Percentiles rank a stretch among this genome's conserved stretches.
Evolutionary conservation across 2,329 filamentous ascomycete genomes (phyloP).

Genomic region (Fusarium solani-melongenae): DNA sequence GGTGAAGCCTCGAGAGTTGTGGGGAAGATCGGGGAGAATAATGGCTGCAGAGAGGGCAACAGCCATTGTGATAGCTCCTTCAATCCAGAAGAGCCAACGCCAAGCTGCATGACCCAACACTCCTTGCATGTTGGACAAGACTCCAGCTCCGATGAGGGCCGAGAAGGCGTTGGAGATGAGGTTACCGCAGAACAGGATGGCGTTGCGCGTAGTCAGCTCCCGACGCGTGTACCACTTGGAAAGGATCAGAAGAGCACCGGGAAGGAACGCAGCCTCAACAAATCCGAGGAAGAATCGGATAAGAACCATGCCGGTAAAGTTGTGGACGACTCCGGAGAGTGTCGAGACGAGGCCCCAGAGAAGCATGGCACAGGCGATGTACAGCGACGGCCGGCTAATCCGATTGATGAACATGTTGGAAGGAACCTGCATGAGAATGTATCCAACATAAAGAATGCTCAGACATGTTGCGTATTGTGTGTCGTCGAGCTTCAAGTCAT

Average conservation of each 20-base stretch:
- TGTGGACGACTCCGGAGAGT: slow-evolving; percentile 62
- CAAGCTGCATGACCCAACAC: slow-evolving; percentile 65
- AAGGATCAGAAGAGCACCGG: slow-evolving; percentile 71
- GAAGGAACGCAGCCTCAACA: slow-evolving; percentile 72
- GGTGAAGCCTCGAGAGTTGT: slow-evolving; percentile 68
- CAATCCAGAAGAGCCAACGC: slow-evolving; percentile 72
- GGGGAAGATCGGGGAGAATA: slow-evolving; percentile 65
- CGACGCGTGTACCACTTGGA: slow-evolving; percentile 75
- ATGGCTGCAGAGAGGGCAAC: slow-evolving; percentile 59
- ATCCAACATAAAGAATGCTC: slow-evolving; percentile 74
- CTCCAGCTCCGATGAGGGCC: slow-evolving; percentile 68
- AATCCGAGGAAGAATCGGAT: slow-evolving; percentile 71
- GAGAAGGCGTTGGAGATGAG: slow-evolving; percentile 71
- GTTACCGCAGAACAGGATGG: slow-evolving; percentile 69
- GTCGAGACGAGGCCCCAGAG: slow-evolving; percentile 72
- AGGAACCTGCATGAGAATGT: slow-evolving; percentile 72
- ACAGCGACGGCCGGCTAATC: slow-evolving; percentile 62
- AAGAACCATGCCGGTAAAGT: slow-evolving; percentile 65
- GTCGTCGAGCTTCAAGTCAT: slow-evolving; percentile 66
- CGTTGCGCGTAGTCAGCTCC: slow-evolving; percentile 65
- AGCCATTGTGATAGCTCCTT: slow-evolving; percentile 63
- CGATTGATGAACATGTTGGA: slow-evolving; percentile 69
- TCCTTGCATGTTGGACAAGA: slow-evolving; percentile 68
- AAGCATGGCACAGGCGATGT: slow-evolving; percentile 64
- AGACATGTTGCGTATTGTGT: slow-evolving; percentile 73